Evolutionary conservation across 805 yeast genomes (phyloP), one percentile per base, ranked within the genome.

Genomic region (Saturnispora zaruensis): DNA sequence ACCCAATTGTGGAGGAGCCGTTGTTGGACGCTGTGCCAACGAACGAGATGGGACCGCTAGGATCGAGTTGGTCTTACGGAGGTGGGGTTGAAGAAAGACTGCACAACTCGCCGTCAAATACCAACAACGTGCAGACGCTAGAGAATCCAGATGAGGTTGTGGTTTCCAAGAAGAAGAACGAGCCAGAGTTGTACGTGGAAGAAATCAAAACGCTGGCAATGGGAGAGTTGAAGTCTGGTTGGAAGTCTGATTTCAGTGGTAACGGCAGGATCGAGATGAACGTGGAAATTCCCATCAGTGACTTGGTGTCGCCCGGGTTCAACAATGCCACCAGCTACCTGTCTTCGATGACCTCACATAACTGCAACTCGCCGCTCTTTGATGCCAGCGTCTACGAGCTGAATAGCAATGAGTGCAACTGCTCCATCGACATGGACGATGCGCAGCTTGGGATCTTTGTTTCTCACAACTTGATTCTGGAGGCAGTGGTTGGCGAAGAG

Each of bases 401-500:
- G 14, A 72, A 81, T 30, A 53, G 50, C 37, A 45, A 51, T 16
- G 55, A 45, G n/a, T 52, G 53, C 33, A 83, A 82, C 55, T 73
- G 86, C 34, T 71, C 87, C 4, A 86, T 95, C 65, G 96, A 90
- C 63, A 73, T 90, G 4, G 82, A 79, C 51, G 97, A 91, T 63
- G 85, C 90, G 0, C 80, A 79, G 7, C 66, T 82, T 40, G 98
- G 98, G 0, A 70, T 91, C 3, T 75, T 73, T 54, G 91, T 89
- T 2, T 71, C 75, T 44, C 99, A 93, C 63, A 74, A 80, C 21
- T 69, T 93, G 43, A 78, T 88, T 13, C 80, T 90, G 34, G 99
- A 93, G 66, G 79, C 89, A 46, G 86, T 91, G n/a, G 88, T 93
- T 38, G 96, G 96, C 3, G 99, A 93, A 66, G 99, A 93, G 62